Percentiles rank a stretch among this genome's conserved stretches.
These are phyloP conservation scores for Graphiopsis chlorocephala DNA, from an alignment of 2,329 filamentous ascomycete species.

Conservation along the genomic window DNA sequence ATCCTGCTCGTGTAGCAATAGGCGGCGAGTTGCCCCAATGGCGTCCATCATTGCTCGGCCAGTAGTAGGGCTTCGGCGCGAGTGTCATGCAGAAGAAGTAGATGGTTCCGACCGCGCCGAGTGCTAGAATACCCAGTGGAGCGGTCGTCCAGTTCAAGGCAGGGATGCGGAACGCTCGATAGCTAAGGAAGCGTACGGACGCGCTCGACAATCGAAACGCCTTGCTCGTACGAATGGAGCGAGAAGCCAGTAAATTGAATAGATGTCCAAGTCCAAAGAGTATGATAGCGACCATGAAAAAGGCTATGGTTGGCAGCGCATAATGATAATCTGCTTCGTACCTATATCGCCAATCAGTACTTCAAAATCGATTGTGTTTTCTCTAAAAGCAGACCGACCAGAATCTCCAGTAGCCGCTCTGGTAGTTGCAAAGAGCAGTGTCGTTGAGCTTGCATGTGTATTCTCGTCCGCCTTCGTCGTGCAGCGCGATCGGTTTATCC, in stretches of 20 bases:
- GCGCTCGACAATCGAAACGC: slow-evolving; percentile 37
- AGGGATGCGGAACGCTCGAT: slow-evolving; percentile 39
- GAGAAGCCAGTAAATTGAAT: slow-evolving; percentile 5
- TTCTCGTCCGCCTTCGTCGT: slow-evolving; percentile 34
- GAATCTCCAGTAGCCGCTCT: slow-evolving; percentile 48
- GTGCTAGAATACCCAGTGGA: slow-evolving; percentile 44
- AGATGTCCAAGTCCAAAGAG: slow-evolving; percentile 37
- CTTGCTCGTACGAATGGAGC: slow-evolving; percentile 23
- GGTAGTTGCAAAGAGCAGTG: slow-evolving; percentile 47
- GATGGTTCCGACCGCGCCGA: slow-evolving; percentile 41
- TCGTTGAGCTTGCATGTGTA: slow-evolving; percentile 33
- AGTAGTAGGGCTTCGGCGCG: slow-evolving; percentile 54
- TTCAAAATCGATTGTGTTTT: neutral
- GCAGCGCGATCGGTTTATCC: slow-evolving; percentile 40
- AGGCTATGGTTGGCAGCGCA: slow-evolving; percentile 52
- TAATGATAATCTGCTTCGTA: slow-evolving; percentile 56
- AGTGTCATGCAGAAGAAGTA: slow-evolving; percentile 47
- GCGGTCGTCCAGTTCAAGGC: slow-evolving; percentile 43
- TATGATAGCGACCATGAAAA: slow-evolving; percentile 50
- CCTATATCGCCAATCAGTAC: slow-evolving; percentile 34
- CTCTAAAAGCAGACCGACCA: slow-evolving; percentile 38
- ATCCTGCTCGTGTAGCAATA: slow-evolving; percentile 52
- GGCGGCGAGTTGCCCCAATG: slow-evolving; percentile 49
- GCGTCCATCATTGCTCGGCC: slow-evolving; percentile 44
- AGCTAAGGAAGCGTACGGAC: slow-evolving; percentile 40